phyloP scores from a whole-genome alignment of 371 early-diverging fungal species.

The Circinella minor region DNA sequence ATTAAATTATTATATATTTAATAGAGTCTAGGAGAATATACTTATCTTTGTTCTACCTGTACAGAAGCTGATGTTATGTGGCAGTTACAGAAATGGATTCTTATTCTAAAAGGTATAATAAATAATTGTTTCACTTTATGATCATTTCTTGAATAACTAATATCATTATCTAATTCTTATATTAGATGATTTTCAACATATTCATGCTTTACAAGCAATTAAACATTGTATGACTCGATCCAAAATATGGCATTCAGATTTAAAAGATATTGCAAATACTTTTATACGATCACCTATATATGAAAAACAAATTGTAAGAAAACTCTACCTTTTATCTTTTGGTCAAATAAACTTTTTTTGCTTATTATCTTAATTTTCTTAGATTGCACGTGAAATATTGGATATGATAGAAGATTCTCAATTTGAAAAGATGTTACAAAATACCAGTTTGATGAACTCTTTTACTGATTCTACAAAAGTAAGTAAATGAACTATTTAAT shows the following conservation, averaged over 20 bases:
- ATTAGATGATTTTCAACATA: constrained; percentile 35
- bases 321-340: neutral
- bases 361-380: neutral
- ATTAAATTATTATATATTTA: neutral
- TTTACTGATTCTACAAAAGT: constrained; percentile 12
- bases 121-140: neutral
- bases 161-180: too few species aligned
- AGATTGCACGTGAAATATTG: constrained; percentile 35
- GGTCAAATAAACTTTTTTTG: too few species aligned
- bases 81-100: constrained; percentile 37
- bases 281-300: constrained; percentile 25
- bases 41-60: constrained; percentile 27
- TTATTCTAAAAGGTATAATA: constrained; percentile 34
- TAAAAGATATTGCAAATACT: constrained; percentile 25
- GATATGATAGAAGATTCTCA: constrained; percentile 24
- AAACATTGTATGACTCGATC: constrained; percentile 33
- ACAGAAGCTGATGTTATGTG: constrained; percentile 37
- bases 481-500: neutral
- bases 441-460: neutral
- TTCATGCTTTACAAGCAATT: constrained; percentile 35
- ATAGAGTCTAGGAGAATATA: constrained; percentile 39
- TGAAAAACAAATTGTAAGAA: constrained; percentile 36
- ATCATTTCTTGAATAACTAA: neutral
- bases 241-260: constrained; percentile 31
- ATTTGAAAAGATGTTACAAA: constrained; percentile 17